A percentile compares a stretch with the other conserved stretches of the same genome.
phyloP scores from a whole-genome alignment of 306 rosid species.

The Trichosanthes truncata region DNA sequence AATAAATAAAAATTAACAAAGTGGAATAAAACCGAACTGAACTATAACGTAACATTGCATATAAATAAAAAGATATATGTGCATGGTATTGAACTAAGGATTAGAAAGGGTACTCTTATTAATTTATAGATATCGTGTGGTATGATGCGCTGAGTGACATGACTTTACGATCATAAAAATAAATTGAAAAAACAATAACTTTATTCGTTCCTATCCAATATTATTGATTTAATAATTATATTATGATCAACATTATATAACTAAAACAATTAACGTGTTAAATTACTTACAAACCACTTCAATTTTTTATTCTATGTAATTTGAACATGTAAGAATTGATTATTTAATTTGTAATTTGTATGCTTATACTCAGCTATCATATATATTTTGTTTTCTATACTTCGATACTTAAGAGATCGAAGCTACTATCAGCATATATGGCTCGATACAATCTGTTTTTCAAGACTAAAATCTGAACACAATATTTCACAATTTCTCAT shows the following conservation, averaged over 20 bases:
- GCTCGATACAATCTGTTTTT: neutral
- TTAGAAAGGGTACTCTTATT: no score
- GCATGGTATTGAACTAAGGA: neutral
- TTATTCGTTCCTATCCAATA: neutral
- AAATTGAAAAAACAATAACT: no score
- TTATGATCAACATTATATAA: neutral
- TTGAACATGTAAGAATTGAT: neutral
- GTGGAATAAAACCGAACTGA: neutral
- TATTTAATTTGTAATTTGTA: neutral
- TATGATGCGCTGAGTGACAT: neutral
- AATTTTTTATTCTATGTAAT: neutral
- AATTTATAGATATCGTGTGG: no score
- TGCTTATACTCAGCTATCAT: neutral
- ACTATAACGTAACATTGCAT: neutral
- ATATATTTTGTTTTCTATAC: no score
- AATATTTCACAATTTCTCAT: neutral
- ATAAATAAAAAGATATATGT: no score
- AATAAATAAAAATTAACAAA: neutral
- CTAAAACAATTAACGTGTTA: neutral
- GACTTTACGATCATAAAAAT: no score
- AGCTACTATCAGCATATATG: no score
- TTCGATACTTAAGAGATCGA: no score
- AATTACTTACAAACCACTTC: neutral
- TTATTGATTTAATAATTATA: neutral
- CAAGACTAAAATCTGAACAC: neutral